These are phyloP conservation scores for Melampsora larici-populina DNA, from an alignment of 1,284 basidiomycete species.

Conservation along the genomic window DNA sequence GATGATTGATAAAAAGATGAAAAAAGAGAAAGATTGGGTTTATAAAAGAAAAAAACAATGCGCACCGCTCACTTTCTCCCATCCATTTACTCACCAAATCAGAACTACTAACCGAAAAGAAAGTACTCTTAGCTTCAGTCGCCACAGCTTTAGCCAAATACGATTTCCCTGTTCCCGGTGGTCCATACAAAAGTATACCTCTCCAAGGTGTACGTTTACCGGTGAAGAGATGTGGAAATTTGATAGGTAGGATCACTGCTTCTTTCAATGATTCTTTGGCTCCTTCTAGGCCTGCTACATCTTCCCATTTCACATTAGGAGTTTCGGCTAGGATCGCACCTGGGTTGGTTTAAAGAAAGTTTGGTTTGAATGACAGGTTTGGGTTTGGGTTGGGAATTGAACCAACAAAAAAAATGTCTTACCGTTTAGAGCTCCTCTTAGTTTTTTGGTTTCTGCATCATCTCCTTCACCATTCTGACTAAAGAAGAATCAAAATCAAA, in stretches of 20 bases:
- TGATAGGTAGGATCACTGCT: constrained; percentile 97
- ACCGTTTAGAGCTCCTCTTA: constrained; percentile 77
- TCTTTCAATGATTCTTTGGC: constrained; percentile 97
- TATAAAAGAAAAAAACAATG: constrained; percentile 43
- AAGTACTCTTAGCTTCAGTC: constrained; percentile 97
- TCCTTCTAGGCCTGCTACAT: constrained; percentile 89
- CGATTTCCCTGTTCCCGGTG: constrained; percentile 90
- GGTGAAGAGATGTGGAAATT: constrained; percentile 96
- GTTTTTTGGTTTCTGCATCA: constrained; percentile 91
- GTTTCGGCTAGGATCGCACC: constrained; percentile 87
- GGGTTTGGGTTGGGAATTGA: neutral
- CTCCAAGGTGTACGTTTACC: constrained; percentile 96
- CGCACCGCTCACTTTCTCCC: constrained; percentile 90
- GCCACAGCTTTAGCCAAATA: constrained; percentile 97
- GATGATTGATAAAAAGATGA: neutral
- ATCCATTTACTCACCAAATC: constrained; percentile 99
- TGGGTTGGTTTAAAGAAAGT: constrained; percentile 44
- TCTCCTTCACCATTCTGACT: constrained; percentile 67
- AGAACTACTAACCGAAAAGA: constrained; percentile 92
- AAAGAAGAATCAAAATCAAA: constrained; percentile 32
- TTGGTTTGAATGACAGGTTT: neutral
- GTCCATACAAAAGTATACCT: constrained; percentile 92
- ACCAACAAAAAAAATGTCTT: neutral
- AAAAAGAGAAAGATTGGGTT: constrained; percentile 32
- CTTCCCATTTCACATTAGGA: constrained; percentile 96